A percentile compares a stretch with the other conserved stretches of the same genome.
Evolutionary conservation across 2,329 filamentous ascomycete genomes (phyloP).

Genomic region (Penicillium digitatum): DNA sequence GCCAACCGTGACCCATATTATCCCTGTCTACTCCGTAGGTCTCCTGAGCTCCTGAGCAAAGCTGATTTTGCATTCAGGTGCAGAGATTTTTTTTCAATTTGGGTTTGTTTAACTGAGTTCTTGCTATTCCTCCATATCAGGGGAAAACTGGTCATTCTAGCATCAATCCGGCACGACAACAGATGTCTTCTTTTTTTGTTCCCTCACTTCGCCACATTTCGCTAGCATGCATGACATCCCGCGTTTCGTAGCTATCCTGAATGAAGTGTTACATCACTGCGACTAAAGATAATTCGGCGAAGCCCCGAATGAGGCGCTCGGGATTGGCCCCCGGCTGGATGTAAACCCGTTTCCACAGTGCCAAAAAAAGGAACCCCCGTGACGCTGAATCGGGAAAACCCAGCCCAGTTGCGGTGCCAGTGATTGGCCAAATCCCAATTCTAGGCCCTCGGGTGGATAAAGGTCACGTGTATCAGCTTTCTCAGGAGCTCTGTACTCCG

Average conservation of each 20-base stretch:
- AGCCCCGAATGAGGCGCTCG: constrained; percentile 4
- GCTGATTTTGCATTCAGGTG: neutral
- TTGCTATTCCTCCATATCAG: neutral
- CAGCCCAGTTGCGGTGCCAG: neutral
- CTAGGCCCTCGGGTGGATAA: constrained; percentile 5
- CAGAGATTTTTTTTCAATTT: neutral
- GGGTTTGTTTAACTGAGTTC: neutral
- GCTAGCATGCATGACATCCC: neutral
- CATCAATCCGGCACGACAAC: neutral
- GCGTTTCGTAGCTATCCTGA: neutral
- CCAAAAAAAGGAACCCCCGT: neutral
- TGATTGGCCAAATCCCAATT: constrained; percentile 2
- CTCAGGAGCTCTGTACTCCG: constrained; percentile 9
- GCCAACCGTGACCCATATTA: neutral
- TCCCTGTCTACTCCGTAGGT: neutral
- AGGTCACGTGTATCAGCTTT: neutral
- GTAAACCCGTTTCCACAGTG: neutral
- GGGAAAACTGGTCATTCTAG: neutral
- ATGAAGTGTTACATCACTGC: neutral
- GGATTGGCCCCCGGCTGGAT: neutral
- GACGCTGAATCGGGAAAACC: neutral
- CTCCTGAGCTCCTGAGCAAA: constrained; percentile 4
- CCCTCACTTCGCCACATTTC: neutral
- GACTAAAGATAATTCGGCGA: neutral
- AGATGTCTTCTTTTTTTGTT: neutral